Evolutionary conservation across 495 filamentous ascomycete species (phyloP).

Genomic region (Penicillium ochrochloron): DNA sequence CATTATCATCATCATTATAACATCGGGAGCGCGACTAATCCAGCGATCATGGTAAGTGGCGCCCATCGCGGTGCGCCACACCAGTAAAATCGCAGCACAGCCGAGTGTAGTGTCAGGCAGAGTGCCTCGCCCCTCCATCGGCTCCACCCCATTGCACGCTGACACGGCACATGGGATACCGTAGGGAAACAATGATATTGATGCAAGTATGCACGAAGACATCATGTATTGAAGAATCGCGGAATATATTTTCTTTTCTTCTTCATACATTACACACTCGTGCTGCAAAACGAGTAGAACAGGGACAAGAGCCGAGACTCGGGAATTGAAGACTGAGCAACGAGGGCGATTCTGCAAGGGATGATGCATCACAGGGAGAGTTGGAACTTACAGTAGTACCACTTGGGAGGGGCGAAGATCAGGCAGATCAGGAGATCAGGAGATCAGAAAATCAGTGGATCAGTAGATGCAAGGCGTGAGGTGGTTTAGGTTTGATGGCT

Average conservation of each 20-base stretch:
- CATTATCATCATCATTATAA: background rate
- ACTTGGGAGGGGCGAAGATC: constrained; percentile 7
- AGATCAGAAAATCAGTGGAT: constrained; percentile 32
- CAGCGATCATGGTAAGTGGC: constrained; percentile 23
- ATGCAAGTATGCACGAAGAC: background rate
- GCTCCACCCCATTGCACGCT: constrained; percentile 16
- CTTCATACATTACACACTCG: background rate
- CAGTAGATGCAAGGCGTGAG: constrained; percentile 17
- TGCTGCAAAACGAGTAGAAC: background rate
- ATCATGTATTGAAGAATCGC: background rate
- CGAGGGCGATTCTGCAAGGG: constrained; percentile 34
- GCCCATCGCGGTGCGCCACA: constrained; percentile 27
- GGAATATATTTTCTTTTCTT: background rate
- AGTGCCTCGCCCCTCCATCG: constrained; percentile 11
- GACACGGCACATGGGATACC: constrained; percentile 29
- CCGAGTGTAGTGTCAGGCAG: constrained; percentile 17
- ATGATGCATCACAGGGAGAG: constrained; percentile 1
- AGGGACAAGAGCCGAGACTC: constrained; percentile 17
- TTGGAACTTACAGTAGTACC: background rate
- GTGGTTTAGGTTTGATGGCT: constrained; percentile 15
- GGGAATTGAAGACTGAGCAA: constrained; percentile 6
- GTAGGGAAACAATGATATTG: background rate
- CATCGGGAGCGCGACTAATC: constrained; percentile 15
- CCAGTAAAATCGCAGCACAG: constrained; percentile 32
- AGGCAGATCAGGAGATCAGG: constrained; percentile 9